Percentiles rank a stretch among this genome's conserved stretches.
phyloP scores from a whole-genome alignment of 768 basidiomycete genomes.

The Lyophyllum atratum region DNA sequence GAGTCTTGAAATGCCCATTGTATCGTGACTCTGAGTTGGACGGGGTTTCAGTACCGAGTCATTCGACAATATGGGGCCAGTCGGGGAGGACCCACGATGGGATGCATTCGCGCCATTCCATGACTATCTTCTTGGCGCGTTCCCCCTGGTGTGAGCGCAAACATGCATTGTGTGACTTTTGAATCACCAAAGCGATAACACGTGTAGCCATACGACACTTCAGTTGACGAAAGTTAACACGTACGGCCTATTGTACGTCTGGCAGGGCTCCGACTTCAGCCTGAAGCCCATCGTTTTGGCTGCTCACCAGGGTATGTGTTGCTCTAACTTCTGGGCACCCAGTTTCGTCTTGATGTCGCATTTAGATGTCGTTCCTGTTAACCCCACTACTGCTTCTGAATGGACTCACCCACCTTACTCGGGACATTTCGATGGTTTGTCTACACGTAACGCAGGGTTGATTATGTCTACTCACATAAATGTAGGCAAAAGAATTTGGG shows the following conservation, averaged over 20 bases:
- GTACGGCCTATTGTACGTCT: constrained; percentile 71
- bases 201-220: constrained; percentile 54
- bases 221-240: constrained; percentile 72
- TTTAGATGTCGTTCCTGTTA: constrained; percentile 64
- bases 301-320: constrained; percentile 62
- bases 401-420: constrained; percentile 65
- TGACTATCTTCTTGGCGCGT: constrained; percentile 47
- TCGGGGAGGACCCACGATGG: constrained; percentile 57
- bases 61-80: constrained; percentile 48
- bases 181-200: not conserved
- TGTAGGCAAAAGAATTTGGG: constrained; percentile 62
- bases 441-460: constrained; percentile 39
- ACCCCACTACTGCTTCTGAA: constrained; percentile 44
- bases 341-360: not conserved
- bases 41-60: constrained; percentile 46
- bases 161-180: not conserved
- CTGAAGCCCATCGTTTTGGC: constrained; percentile 72
- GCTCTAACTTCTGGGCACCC: too few relatives aligned
- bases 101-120: constrained; percentile 55
- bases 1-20: constrained; percentile 10
- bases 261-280: constrained; percentile 61
- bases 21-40: not conserved
- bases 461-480: constrained; percentile 34
- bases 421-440: constrained; percentile 53
- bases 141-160: constrained; percentile 63